Evolutionary conservation across 2,329 filamentous ascomycete species (phyloP), one percentile per base, ranked within the genome.

Genomic region (Orbilia brochopaga): DNA sequence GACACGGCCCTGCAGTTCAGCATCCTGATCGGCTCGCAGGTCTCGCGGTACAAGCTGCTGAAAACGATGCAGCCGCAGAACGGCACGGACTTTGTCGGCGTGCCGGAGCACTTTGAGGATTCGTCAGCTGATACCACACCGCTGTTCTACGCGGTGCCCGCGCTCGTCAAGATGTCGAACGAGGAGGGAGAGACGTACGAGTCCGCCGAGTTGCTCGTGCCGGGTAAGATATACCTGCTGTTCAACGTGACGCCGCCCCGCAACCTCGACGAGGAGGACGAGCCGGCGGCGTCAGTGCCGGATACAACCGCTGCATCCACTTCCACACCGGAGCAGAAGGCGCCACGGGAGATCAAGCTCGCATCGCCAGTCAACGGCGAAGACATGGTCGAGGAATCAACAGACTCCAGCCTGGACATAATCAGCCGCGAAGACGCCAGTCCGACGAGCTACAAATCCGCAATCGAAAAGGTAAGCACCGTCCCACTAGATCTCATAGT

Each of bases 21-120:
- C 54, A 72, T 72, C 44, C 44, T 72, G 6, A 72, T 72, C 51
- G 60, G 67, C 44, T 64, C 60, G 4, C 67, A 72, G 17, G 40
- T 51, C 0, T 59, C 67, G 10, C 55, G 51, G 37, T 72, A 72
- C n/a, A 30, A 60, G 35, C n/a, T 72, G 4, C 60, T 61, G 17
- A 50, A 50, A 17, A 42, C 58, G 48, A 19, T 32, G 4, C 27
- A 32, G 27, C 27, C 55, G 2, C 8, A 57, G 1, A 21, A 46
- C 8, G 32, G 30, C 1, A 56, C 64, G 30, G 67, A 72, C 35
- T 72, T 72, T 51, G 24, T 42, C 15, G 55, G 48, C 35, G 60
- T 65, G 2, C 67, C 67, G 2, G 60, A 72, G 17, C 50, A 61
- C 17, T 50, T 65, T 13, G 67, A 72, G 32, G 56, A 54, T 8